Conservation (phyloP, 495 filamentous ascomycete species). For the Neurospora pannonica region DNA sequence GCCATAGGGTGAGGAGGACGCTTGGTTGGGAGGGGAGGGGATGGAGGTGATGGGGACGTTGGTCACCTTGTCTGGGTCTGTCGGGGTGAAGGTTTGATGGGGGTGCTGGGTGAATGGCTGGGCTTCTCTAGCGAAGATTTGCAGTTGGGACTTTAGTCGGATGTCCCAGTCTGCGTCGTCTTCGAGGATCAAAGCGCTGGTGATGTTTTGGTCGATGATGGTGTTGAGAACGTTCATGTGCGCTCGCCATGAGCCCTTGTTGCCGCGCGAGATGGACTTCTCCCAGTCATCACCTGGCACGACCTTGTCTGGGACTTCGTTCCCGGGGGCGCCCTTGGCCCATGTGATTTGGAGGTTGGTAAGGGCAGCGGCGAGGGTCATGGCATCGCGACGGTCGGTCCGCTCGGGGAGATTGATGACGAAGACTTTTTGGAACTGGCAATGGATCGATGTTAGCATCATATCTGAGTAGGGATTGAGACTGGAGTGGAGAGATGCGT, state of each 20-base stretch:
- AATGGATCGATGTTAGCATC: neutral
- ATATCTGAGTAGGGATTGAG: too few relatives aligned
- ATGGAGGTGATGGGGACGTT: neutral
- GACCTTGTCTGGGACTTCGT: slow-evolving; percentile 27
- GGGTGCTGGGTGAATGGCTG: slow-evolving; percentile 18
- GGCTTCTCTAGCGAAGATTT: slow-evolving; percentile 27
- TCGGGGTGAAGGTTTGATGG: neutral
- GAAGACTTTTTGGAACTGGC: slow-evolving; percentile 50
- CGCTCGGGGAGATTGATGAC: slow-evolving; percentile 52
- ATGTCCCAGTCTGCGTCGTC: slow-evolving; percentile 45
- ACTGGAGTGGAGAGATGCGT: neutral
- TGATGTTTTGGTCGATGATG: slow-evolving; percentile 25
- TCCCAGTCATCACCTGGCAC: slow-evolving; percentile 13
- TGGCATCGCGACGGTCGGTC: slow-evolving; percentile 53
- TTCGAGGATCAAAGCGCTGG: slow-evolving; percentile 38
- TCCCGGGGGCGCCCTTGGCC: slow-evolving; percentile 42
- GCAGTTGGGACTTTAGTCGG: slow-evolving; percentile 33
- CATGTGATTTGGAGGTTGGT: slow-evolving; percentile 45
- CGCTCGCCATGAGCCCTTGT: slow-evolving; percentile 37
- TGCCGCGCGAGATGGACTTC: slow-evolving; percentile 16
- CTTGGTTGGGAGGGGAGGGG: neutral
- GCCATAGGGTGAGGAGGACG: slow-evolving; percentile 22
- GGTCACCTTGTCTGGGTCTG: neutral
- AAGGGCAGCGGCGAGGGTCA: slow-evolving; percentile 43
- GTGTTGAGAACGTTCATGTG: slow-evolving; percentile 36